Evolutionary conservation across 768 basidiomycete genomes (phyloP).

Genomic region (Pisolithus albus): DNA sequence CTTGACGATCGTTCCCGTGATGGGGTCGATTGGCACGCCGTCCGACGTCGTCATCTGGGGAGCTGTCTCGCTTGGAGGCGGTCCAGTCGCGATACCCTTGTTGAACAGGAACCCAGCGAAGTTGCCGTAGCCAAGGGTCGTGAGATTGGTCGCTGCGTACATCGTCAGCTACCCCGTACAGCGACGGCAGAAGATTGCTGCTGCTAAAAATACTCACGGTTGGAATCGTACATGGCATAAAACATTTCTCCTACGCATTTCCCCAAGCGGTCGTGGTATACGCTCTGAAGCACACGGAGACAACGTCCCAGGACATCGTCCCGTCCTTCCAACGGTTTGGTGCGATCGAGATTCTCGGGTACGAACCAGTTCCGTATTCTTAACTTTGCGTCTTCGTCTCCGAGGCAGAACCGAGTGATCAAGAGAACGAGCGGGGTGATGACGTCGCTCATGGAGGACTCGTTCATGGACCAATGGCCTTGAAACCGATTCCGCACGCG

Average conservation of each 20-base stretch:
- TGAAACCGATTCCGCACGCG: constrained; percentile 42
- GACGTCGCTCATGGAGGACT: constrained; percentile 66
- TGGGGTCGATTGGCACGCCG: constrained; percentile 64
- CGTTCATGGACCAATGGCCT: constrained; percentile 24
- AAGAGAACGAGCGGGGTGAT: constrained; percentile 73
- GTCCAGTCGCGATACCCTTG: constrained; percentile 73
- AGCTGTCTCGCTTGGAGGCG: constrained; percentile 30
- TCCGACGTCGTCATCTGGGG: constrained; percentile 27
- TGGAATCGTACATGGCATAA: constrained; percentile 73
- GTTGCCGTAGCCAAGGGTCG: constrained; percentile 90
- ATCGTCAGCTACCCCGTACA: background rate
- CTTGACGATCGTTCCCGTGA: constrained; percentile 65
- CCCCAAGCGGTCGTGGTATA: constrained; percentile 69
- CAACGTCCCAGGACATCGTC: constrained; percentile 71
- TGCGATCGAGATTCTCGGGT: constrained; percentile 76
- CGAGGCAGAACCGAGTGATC: constrained; percentile 61
- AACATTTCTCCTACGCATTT: constrained; percentile 82
- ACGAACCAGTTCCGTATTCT: constrained; percentile 63
- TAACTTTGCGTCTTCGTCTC: constrained; percentile 49
- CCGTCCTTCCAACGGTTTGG: constrained; percentile 65
- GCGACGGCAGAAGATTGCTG: background rate
- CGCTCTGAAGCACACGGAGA: constrained; percentile 65
- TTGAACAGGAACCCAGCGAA: constrained; percentile 92
- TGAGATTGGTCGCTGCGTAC: constrained; percentile 56
- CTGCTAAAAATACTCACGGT: constrained; percentile 38